Conservation (phyloP, 768 basidiomycete genomes). For the Kwoniella europaea region DNA sequence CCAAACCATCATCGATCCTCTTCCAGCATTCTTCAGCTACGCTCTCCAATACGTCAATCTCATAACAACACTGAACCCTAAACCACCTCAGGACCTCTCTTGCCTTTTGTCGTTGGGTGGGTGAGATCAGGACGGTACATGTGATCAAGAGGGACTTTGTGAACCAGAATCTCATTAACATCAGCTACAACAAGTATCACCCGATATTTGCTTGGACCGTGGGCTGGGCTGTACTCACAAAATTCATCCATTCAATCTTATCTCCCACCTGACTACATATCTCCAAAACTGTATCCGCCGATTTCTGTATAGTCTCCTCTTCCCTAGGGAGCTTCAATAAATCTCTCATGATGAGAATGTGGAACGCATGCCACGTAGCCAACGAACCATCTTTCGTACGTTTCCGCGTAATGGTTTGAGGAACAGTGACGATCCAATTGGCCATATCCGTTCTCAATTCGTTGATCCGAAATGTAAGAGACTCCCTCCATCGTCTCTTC, state of each 20-base stretch:
- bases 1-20: conserved; percentile 27
- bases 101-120: conserved; percentile 12
- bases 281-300: conserved; percentile 20
- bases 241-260: conserved; percentile 31
- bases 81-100: conserved; percentile 20
- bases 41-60: conserved; percentile 21
- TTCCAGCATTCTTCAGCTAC: conserved; percentile 27
- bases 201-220: background rate
- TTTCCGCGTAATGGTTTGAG: conserved; percentile 6
- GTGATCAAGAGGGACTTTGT: conserved; percentile 24
- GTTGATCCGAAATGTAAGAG: conserved; percentile 2
- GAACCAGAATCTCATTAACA: background rate
- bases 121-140: conserved; percentile 6
- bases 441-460: conserved; percentile 9
- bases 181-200: background rate
- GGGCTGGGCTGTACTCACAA: conserved; percentile 20
- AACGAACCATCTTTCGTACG: conserved; percentile 19
- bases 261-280: conserved; percentile 21
- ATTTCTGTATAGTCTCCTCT: conserved; percentile 9
- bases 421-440: conserved; percentile 4
- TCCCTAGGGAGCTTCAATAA: conserved; percentile 7
- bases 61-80: conserved; percentile 23
- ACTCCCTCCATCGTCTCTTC: conserved; percentile 4
- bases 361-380: conserved; percentile 27
- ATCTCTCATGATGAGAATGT: conserved; percentile 18